Evolutionary conservation across 2,329 filamentous ascomycete species (phyloP).

Genomic region (Penicillium sp.): DNA sequence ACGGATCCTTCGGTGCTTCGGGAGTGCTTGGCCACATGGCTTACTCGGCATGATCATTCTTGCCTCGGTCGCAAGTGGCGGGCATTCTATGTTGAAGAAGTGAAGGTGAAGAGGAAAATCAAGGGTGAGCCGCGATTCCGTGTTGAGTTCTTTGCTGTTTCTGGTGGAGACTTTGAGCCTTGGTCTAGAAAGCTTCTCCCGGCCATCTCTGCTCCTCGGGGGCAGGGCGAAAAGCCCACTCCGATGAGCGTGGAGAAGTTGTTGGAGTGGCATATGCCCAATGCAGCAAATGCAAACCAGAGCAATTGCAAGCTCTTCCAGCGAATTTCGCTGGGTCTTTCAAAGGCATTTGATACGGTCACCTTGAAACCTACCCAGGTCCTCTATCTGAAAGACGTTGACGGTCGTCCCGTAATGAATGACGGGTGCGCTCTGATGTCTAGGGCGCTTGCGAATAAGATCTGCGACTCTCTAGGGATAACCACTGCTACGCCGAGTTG

Average conservation of each 20-base stretch:
- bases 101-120: conserved; percentile 35
- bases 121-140: conserved; percentile 29
- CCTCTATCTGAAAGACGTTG: conserved; percentile 33
- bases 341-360: conserved; percentile 46
- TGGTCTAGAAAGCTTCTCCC: conserved; percentile 6
- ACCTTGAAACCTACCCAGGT: conserved; percentile 40
- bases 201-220: conserved; percentile 21
- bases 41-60: conserved; percentile 40
- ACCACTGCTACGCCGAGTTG: conserved; percentile 48
- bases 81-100: conserved; percentile 47
- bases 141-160: conserved; percentile 48
- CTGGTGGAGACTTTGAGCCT: conserved; percentile 43
- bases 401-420: conserved; percentile 44
- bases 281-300: conserved; percentile 37
- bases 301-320: conserved; percentile 50
- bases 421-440: conserved; percentile 60
- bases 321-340: conserved; percentile 46
- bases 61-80: conserved; percentile 48
- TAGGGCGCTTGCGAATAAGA: conserved; percentile 48
- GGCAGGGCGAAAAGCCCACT: conserved; percentile 33
- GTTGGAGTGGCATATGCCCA: conserved; percentile 50
- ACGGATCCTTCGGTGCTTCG: conserved; percentile 27
- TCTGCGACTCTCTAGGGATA: conserved; percentile 49
- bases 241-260: conserved; percentile 42
- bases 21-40: conserved; percentile 42